Evolutionary conservation across 176 grass and related monocot genomes (phyloP).

Genomic region (Tuctoria greenei): DNA sequence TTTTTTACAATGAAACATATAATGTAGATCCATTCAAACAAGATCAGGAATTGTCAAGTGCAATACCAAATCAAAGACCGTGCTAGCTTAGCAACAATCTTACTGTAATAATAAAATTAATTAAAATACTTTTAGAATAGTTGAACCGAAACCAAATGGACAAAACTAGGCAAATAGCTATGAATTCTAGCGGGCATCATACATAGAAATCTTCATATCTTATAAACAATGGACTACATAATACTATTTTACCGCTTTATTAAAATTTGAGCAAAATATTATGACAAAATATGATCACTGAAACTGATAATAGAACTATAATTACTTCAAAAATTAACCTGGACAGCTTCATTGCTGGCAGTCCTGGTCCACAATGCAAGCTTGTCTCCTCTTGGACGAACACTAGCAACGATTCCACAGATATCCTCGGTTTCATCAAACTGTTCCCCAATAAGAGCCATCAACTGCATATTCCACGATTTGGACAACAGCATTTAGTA

Average conservation of each 20-base stretch:
- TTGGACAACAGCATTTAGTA: conserved; percentile 2
- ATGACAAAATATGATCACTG: not conserved
- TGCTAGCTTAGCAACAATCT: not conserved
- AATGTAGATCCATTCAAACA: not conserved
- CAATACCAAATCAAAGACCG: too few species aligned
- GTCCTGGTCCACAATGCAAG: conserved; percentile 92
- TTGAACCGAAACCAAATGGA: not conserved
- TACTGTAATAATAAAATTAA: not conserved
- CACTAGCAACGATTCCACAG: conserved; percentile 94
- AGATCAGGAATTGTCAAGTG: not conserved
- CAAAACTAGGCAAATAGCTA: not conserved
- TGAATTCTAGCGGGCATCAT: too few species aligned
- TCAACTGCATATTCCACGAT: conserved; percentile 64
- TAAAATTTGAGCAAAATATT: not conserved
- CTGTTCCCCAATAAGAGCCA: conserved; percentile 97
- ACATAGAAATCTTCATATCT: not conserved
- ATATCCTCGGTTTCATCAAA: conserved; percentile 95
- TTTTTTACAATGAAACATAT: not conserved
- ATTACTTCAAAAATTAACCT: conserved; percentile 56
- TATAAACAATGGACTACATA: not conserved
- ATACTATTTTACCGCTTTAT: not conserved
- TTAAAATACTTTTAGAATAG: not conserved
- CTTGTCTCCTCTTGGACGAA: conserved; percentile 84
- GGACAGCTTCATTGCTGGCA: conserved; percentile 98
- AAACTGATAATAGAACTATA: not conserved